A percentile compares a stretch with the other conserved stretches of the same genome.
Evolutionary conservation across 257 asterid species (phyloP).

Genomic region (Plantago major): DNA sequence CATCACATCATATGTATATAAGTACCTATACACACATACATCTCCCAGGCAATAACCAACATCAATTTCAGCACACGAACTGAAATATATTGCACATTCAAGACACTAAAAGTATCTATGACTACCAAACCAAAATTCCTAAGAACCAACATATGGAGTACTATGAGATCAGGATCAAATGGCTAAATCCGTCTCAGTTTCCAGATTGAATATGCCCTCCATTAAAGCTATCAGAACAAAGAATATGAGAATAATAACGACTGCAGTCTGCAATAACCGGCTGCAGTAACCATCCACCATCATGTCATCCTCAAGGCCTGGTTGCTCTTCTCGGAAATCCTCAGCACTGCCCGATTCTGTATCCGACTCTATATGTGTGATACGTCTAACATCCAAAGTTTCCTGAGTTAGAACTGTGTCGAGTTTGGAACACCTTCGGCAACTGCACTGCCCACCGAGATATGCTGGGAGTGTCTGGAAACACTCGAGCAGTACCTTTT

Average conservation of each 20-base stretch:
- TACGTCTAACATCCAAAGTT: slow-evolving; percentile 13
- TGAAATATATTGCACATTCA: too few species aligned
- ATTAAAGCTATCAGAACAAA: slow-evolving; percentile 59
- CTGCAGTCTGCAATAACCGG: slow-evolving; percentile 45
- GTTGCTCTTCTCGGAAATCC: slow-evolving; percentile 26
- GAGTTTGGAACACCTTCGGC: slow-evolving; percentile 52
- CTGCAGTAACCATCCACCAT: slow-evolving; percentile 27
- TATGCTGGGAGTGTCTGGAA: slow-evolving; percentile 61
- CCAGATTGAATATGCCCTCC: slow-evolving; percentile 56
- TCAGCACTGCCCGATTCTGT: slow-evolving; percentile 26
- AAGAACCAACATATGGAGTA: neutral
- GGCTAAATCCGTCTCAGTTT: slow-evolving; percentile 39
- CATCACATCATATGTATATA: too few species aligned
- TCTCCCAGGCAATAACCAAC: too few species aligned
- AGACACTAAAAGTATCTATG: neutral
- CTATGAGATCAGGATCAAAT: slow-evolving; percentile 12
- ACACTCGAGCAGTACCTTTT: slow-evolving; percentile 45
- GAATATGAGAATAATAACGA: slow-evolving; percentile 61
- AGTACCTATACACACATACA: too few species aligned
- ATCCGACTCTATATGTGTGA: slow-evolving; percentile 20
- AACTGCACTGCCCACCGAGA: slow-evolving; percentile 79
- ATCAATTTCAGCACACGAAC: too few species aligned
- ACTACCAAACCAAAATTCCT: neutral
- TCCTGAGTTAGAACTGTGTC: slow-evolving; percentile 20
- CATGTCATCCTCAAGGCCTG: slow-evolving; percentile 29